These are phyloP conservation scores for Monosporozyma solicola DNA, from an alignment of 805 yeast species.

Conservation along the genomic window DNA sequence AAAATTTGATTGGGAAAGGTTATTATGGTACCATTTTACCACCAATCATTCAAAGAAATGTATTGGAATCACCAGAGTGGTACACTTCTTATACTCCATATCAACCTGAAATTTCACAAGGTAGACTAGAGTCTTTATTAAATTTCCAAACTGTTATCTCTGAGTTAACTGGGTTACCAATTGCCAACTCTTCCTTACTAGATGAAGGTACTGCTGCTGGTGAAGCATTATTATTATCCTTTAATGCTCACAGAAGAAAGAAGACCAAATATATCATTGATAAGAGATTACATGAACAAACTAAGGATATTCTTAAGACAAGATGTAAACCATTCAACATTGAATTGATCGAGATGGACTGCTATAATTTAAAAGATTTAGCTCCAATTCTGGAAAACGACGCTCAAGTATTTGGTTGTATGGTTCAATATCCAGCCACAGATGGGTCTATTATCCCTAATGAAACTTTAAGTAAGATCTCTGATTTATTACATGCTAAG, in stretches of 20 bases:
- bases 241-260: conserved; percentile 57
- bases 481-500: conserved; percentile 55
- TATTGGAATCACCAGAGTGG: conserved; percentile 95
- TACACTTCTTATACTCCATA: conserved; percentile 97
- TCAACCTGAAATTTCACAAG: conserved; percentile 97
- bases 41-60: conserved; percentile 84
- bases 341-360: conserved; percentile 49
- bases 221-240: conserved; percentile 88
- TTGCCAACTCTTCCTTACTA: conserved; percentile 87
- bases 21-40: conserved; percentile 87
- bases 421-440: conserved; percentile 87
- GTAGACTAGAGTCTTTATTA: conserved; percentile 80
- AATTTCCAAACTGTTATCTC: conserved; percentile 89
- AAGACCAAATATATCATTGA: conserved; percentile 65
- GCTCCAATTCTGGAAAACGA: conserved; percentile 29
- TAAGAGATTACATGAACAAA: conserved; percentile 71
- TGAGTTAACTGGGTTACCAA: conserved; percentile 87
- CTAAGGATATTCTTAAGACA: conserved; percentile 65
- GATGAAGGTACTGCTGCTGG: conserved; percentile 98
- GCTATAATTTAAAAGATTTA: conserved; percentile 34
- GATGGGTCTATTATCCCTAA: conserved; percentile 57
- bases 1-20: conserved; percentile 86
- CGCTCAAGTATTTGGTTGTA: conserved; percentile 59
- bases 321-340: conserved; percentile 73
- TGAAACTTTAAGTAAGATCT: conserved; percentile 42